These are phyloP conservation scores for Suillus brevipes DNA, from an alignment of 768 basidiomycete genomes.

Conservation along the genomic window DNA sequence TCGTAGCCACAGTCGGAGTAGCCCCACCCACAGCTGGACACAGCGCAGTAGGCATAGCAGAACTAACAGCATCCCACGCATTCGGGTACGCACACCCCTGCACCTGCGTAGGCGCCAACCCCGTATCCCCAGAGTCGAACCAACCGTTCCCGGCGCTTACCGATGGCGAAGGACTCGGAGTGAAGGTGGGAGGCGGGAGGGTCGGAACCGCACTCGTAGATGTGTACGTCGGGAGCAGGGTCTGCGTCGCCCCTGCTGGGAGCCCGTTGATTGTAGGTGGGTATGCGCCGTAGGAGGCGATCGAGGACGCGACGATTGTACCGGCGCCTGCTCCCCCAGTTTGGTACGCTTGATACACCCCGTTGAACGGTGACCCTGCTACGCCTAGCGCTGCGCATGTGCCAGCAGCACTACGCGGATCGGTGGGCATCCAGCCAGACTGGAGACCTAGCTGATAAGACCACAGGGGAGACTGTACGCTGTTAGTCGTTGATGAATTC, in stretches of 20 bases:
- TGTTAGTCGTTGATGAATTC: conserved; percentile 48
- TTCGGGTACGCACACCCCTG: conserved; percentile 66
- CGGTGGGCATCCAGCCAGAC: conserved; percentile 76
- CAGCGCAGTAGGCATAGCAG: conserved; percentile 45
- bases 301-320: conserved; percentile 43
- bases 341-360: conserved; percentile 60
- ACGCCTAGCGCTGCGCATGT: conserved; percentile 59
- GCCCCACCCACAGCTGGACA: too few species aligned
- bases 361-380: conserved; percentile 44
- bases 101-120: conserved; percentile 55
- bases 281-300: conserved; percentile 47
- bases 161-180: conserved; percentile 37
- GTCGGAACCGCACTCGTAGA: conserved; percentile 58
- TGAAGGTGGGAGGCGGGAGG: conserved; percentile 55
- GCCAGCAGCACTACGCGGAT: conserved; percentile 69
- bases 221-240: conserved; percentile 62
- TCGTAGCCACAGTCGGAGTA: too few species aligned
- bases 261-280: conserved; percentile 53
- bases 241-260: conserved; percentile 35
- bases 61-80: conserved; percentile 59
- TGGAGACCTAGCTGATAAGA: conserved; percentile 68
- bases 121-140: conserved; percentile 53
- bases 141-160: conserved; percentile 55
- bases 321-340: conserved; percentile 64
- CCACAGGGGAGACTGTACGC: conserved; percentile 60